phyloP scores from a whole-genome alignment of 2,329 filamentous ascomycete genomes.

The Trichoderma koningii region DNA sequence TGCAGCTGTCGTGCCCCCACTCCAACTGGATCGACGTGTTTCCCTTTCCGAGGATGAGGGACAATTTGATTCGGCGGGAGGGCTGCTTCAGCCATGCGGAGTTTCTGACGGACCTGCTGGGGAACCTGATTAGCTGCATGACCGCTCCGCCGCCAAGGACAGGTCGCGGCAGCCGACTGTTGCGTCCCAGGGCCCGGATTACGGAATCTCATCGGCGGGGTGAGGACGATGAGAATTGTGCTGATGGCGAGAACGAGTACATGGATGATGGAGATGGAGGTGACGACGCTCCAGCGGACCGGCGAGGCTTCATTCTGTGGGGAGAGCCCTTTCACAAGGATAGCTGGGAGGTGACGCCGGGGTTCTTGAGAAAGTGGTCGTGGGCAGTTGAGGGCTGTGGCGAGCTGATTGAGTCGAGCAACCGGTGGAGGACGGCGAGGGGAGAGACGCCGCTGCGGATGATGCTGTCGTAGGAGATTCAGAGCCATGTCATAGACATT shows the following conservation, averaged over 20 bases:
- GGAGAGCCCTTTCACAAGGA: constrained; percentile 32
- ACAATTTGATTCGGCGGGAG: constrained; percentile 43
- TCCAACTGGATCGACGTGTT: constrained; percentile 47
- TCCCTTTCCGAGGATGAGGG: constrained; percentile 43
- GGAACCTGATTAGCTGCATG: constrained; percentile 24
- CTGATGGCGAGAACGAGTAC: too few species aligned
- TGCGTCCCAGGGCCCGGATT: neutral
- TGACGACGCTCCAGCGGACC: neutral
- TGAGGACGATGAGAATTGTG: neutral
- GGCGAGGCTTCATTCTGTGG: constrained; percentile 32
- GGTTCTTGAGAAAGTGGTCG: constrained; percentile 32
- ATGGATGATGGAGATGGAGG: neutral
- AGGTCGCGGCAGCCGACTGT: neutral
- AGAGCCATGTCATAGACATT: neutral
- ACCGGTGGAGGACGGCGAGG: constrained; percentile 32
- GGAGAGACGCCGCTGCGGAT: constrained; percentile 30
- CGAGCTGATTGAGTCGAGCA: constrained; percentile 30
- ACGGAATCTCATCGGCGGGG: neutral
- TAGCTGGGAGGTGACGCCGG: constrained; percentile 34
- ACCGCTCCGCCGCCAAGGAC: neutral
- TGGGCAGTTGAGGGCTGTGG: constrained; percentile 33
- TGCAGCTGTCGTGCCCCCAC: constrained; percentile 45
- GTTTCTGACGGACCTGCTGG: constrained; percentile 28
- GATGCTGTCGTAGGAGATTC: neutral
- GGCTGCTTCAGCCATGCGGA: constrained; percentile 45